These are phyloP conservation scores for Citrus glauca DNA, from an alignment of 345 rosid genomes.

Conservation along the genomic window DNA sequence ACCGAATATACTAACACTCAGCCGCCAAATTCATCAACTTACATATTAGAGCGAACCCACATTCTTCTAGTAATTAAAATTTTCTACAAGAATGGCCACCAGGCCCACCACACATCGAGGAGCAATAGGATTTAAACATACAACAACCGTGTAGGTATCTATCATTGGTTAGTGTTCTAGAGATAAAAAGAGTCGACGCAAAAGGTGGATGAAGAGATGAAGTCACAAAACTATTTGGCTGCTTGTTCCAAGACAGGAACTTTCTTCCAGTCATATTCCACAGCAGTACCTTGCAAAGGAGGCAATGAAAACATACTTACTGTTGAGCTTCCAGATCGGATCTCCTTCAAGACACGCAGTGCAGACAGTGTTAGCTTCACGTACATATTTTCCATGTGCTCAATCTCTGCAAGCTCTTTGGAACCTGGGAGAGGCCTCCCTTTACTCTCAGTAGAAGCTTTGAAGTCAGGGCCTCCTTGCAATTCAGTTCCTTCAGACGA, in stretches of 20 bases:
- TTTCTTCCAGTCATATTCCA: slow-evolving; percentile 51
- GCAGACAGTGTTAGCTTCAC: slow-evolving; percentile 69
- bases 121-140: slow-evolving; percentile 1
- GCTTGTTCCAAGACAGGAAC: slow-evolving; percentile 56
- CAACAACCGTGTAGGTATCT: not conserved
- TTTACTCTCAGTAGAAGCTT: slow-evolving; percentile 16
- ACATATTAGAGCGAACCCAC: not conserved
- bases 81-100: slow-evolving; percentile 4
- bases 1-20: not conserved
- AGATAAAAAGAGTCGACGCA: not conserved
- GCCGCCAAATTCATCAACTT: not conserved
- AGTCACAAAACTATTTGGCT: slow-evolving; percentile 36
- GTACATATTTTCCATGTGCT: slow-evolving; percentile 55
- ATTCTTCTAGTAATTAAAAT: not conserved
- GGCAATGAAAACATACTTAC: slow-evolving; percentile 68
- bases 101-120: not conserved
- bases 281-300: slow-evolving; percentile 51
- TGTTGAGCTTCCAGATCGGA: slow-evolving; percentile 77
- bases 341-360: slow-evolving; percentile 60
- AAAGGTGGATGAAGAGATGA: not conserved
- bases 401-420: slow-evolving; percentile 51
- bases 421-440: slow-evolving; percentile 29
- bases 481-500: slow-evolving; percentile 2
- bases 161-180: not conserved
- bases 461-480: slow-evolving; percentile 7